Percentiles rank a stretch among this genome's conserved stretches.
Evolutionary conservation across 176 grass and related monocot species (phyloP).

Genomic region (Otatea glauca): DNA sequence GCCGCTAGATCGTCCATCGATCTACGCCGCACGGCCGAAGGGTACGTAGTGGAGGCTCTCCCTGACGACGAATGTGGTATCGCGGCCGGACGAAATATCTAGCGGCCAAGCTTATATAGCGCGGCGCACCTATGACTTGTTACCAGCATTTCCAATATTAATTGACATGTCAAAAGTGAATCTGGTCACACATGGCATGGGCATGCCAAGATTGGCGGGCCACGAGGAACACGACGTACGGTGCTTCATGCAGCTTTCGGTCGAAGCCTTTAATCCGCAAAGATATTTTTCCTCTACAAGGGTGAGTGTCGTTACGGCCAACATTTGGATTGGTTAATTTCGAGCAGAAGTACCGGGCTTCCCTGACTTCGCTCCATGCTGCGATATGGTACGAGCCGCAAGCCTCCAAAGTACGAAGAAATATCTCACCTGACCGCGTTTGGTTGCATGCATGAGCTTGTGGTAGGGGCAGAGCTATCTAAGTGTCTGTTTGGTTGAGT

Average conservation of each 20-base stretch:
- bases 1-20: slow-evolving; percentile 50
- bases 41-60: not conserved
- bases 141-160: not conserved
- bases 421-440: not conserved
- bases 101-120: not conserved
- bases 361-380: not conserved
- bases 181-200: not conserved
- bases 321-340: not conserved
- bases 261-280: not conserved
- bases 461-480: too few species aligned
- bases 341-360: slow-evolving; percentile 21
- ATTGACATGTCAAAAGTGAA: not conserved
- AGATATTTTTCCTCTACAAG: slow-evolving; percentile 25
- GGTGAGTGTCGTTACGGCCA: not conserved
- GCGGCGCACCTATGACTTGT: not conserved
- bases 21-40: not conserved
- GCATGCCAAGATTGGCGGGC: slow-evolving; percentile 12
- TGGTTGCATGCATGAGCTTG: too few species aligned
- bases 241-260: not conserved
- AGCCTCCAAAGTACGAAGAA: not conserved
- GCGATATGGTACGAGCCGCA: not conserved
- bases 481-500: too few species aligned
- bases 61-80: not conserved
- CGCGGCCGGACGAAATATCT: slow-evolving; percentile 40
- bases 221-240: slow-evolving; percentile 3